Percentiles rank a stretch among this genome's conserved stretches.
Evolutionary conservation across 1,284 basidiomycete genomes (phyloP).

Genomic region (Ganoderma leucocontextum): DNA sequence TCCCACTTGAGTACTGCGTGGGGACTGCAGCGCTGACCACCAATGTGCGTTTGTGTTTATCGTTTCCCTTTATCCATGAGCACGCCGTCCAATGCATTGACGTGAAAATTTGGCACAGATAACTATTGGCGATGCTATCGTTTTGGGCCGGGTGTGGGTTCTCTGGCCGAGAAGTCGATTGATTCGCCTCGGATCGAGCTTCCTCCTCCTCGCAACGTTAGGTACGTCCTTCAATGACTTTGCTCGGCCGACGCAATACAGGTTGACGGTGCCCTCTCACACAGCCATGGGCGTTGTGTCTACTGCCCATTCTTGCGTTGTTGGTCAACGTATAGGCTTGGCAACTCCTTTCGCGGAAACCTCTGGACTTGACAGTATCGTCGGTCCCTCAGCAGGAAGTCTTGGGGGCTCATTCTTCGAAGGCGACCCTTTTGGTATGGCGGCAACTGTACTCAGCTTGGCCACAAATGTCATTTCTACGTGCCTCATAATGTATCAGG

Average conservation of each 20-base stretch:
- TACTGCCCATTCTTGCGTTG: background rate
- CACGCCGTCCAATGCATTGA: background rate
- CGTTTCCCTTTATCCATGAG: background rate
- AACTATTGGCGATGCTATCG: background rate
- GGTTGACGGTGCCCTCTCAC: no score
- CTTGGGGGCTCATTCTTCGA: background rate
- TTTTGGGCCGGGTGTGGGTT: background rate
- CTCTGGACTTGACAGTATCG: background rate
- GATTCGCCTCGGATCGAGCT: background rate
- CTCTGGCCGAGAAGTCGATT: background rate
- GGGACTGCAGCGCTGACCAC: background rate
- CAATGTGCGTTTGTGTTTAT: background rate
- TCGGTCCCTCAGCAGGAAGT: background rate
- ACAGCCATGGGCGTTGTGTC: background rate
- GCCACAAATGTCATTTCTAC: background rate
- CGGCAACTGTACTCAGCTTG: background rate
- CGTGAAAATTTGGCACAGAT: background rate
- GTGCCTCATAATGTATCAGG: background rate
- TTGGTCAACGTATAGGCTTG: background rate
- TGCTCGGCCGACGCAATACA: background rate
- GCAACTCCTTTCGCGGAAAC: no score
- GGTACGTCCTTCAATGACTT: background rate
- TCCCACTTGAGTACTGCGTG: background rate
- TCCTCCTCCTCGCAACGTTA: background rate
- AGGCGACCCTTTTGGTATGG: background rate